phyloP scores from a whole-genome alignment of 2,329 filamentous ascomycete species.

The Neopestalotiopsis rosae region DNA sequence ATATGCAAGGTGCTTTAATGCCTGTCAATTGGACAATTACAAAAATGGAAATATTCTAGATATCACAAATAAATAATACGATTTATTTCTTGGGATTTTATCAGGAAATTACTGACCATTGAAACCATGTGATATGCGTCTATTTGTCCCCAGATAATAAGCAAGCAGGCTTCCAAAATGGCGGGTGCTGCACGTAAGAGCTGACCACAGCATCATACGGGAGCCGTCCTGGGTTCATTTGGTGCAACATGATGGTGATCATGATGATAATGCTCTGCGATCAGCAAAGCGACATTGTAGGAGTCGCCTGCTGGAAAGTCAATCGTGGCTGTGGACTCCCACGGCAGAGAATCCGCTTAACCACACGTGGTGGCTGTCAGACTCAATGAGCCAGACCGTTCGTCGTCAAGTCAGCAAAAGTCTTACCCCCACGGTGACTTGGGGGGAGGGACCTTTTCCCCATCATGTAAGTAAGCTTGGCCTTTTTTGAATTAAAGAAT shows the following conservation, averaged over 20 bases:
- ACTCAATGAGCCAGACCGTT: background rate
- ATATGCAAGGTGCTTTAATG: conserved; percentile 5
- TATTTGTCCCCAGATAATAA: background rate
- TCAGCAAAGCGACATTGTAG: background rate
- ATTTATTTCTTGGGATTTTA: background rate
- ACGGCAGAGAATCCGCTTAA: background rate
- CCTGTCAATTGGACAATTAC: background rate
- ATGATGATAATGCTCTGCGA: conserved; percentile 2
- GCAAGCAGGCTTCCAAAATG: background rate
- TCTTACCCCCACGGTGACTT: conserved; percentile 4
- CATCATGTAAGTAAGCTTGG: background rate
- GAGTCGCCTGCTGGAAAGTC: background rate
- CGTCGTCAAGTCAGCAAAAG: no score
- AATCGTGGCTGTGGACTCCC: background rate
- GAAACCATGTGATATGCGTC: background rate
- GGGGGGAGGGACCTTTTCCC: background rate
- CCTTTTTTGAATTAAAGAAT: background rate
- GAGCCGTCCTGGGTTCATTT: background rate
- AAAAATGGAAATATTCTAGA: background rate
- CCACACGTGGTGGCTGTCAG: conserved; percentile 12
- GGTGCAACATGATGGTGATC: conserved; percentile 10
- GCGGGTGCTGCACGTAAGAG: conserved; percentile 10
- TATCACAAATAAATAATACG: background rate
- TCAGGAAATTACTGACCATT: background rate
- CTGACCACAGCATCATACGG: conserved; percentile 8